Evolutionary conservation across 805 yeast genomes (phyloP).

Genomic region (Alloascoidea africana): DNA sequence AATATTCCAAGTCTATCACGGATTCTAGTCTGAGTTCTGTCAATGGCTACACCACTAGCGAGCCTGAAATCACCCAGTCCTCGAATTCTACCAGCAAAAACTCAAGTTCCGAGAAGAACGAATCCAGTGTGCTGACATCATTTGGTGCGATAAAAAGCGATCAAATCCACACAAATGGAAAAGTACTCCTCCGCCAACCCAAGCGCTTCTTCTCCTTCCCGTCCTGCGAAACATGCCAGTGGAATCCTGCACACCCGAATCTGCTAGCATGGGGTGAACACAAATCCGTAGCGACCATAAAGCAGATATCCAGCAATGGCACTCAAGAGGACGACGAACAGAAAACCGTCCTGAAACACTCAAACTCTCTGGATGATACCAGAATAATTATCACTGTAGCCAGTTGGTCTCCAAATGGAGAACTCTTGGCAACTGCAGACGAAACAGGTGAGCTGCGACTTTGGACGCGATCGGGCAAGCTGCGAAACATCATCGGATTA

Average conservation of each 20-base stretch:
- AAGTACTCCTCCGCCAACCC: constrained; percentile 6
- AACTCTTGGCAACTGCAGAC: constrained; percentile 44
- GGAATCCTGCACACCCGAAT: constrained; percentile 88
- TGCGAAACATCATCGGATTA: constrained; percentile 34
- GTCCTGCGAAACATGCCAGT: constrained; percentile 24
- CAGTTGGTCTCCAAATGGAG: constrained; percentile 58
- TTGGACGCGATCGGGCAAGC: constrained; percentile 63
- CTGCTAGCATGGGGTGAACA: constrained; percentile 67
- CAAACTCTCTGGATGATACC: constrained; percentile 7
- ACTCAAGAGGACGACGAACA: background rate
- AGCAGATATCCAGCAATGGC: background rate
- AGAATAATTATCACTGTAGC: constrained; percentile 13
- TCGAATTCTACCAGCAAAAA: background rate
- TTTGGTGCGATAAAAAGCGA: no score
- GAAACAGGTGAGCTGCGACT: constrained; percentile 60
- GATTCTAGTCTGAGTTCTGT: no score
- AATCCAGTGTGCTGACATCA: background rate
- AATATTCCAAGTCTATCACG: no score
- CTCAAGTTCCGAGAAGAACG: background rate
- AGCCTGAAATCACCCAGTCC: background rate
- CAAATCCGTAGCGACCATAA: constrained; percentile 30
- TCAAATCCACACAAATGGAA: background rate
- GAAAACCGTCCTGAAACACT: constrained; percentile 3
- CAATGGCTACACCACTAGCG: background rate
- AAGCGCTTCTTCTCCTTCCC: constrained; percentile 6